Evolutionary conservation across 805 yeast genomes (phyloP).

Genomic region (Metschnikowia picachoensis): DNA sequence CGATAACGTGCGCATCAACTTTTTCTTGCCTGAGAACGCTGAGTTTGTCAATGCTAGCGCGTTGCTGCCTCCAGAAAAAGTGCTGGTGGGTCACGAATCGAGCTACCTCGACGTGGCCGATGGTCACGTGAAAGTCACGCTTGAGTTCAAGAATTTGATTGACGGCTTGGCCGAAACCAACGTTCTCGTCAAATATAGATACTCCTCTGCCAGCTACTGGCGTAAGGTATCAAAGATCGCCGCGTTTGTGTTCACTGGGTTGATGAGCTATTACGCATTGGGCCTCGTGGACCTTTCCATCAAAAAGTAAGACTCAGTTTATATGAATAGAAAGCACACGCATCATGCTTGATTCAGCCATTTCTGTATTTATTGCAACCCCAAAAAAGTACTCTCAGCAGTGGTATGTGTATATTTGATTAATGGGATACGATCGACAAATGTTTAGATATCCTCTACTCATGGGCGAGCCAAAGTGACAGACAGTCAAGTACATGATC

Average conservation of each 20-base stretch:
- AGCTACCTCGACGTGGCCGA: constrained; percentile 69
- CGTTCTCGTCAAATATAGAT: constrained; percentile 60
- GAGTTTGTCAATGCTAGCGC: constrained; percentile 50
- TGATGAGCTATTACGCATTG: constrained; percentile 49
- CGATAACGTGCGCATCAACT: constrained; percentile 52
- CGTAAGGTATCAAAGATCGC: constrained; percentile 67
- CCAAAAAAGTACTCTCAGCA: too few species aligned
- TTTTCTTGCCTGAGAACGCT: constrained; percentile 89
- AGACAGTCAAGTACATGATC: too few species aligned
- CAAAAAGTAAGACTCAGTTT: constrained; percentile 2
- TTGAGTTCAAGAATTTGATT: constrained; percentile 57
- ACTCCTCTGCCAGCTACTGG: constrained; percentile 48
- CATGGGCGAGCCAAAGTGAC: too few species aligned
- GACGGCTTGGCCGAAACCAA: constrained; percentile 61
- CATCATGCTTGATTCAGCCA: too few species aligned
- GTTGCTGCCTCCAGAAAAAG: constrained; percentile 43
- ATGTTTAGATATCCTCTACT: too few species aligned
- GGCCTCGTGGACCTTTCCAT: constrained; percentile 34
- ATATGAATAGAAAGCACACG: too few species aligned
- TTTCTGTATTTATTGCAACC: too few species aligned
- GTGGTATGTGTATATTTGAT: too few species aligned
- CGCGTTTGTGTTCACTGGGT: constrained; percentile 55
- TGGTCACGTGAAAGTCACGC: constrained; percentile 74
- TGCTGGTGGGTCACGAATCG: constrained; percentile 34
- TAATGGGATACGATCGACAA: too few species aligned